These are phyloP conservation scores for Fraxinus pennsylvanica DNA, from an alignment of 257 asterid species.

Conservation along the genomic window DNA sequence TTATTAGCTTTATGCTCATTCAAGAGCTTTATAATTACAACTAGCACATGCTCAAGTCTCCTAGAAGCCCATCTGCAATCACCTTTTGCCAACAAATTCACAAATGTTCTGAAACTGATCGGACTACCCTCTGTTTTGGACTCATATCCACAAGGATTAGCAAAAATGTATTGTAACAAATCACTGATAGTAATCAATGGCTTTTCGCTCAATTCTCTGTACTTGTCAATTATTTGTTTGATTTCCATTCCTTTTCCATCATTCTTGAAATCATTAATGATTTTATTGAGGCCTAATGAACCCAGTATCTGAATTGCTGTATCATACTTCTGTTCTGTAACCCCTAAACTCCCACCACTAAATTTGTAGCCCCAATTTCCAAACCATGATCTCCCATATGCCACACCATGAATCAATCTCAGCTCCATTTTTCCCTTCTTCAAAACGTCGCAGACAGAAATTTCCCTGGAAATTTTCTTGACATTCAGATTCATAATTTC, in stretches of 20 bases:
- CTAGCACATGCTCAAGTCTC: constrained; percentile 53
- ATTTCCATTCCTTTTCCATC: constrained; percentile 37
- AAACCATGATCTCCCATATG: constrained; percentile 56
- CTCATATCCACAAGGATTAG: constrained; percentile 17
- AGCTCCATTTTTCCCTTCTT: constrained; percentile 44
- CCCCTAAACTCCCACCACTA: constrained; percentile 43
- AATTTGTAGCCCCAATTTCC: constrained; percentile 70
- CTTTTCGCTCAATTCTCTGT: constrained; percentile 44
- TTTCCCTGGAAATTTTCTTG: constrained; percentile 42
- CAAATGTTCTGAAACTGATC: constrained; percentile 40
- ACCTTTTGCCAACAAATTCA: constrained; percentile 43
- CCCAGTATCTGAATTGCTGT: constrained; percentile 44
- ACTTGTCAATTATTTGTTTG: constrained; percentile 39
- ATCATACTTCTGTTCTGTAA: constrained; percentile 39
- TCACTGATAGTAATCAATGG: constrained; percentile 57
- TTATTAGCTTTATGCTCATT: constrained; percentile 39
- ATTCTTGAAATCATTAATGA: constrained; percentile 42
- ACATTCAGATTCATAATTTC: background rate
- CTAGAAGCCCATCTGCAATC: constrained; percentile 72
- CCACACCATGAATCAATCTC: constrained; percentile 56
- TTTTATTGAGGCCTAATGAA: constrained; percentile 45
- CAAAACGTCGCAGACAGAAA: constrained; percentile 46
- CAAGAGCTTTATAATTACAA: constrained; percentile 51
- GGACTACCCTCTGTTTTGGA: constrained; percentile 30
- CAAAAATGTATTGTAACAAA: constrained; percentile 46